Conservation (phyloP, 202 grass and related monocot species). For the Dendrocalamus latiflorus region DNA sequence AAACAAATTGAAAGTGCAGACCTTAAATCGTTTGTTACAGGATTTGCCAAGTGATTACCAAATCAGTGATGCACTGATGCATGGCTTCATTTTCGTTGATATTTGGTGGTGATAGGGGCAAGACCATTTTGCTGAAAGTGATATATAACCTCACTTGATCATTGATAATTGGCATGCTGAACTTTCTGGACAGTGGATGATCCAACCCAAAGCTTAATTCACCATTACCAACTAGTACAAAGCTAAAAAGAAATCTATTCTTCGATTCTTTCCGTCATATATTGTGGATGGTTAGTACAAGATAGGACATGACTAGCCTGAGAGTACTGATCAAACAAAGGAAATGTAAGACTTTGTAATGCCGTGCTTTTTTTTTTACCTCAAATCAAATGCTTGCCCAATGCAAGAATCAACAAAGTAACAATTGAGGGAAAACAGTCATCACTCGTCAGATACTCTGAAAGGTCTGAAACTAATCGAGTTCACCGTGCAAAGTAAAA, state of each 20-base stretch:
- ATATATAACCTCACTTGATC: background rate
- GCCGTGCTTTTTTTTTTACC: background rate
- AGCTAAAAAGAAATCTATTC: background rate
- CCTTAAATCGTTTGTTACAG: background rate
- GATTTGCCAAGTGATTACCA: background rate
- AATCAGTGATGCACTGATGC: background rate
- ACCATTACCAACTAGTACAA: background rate
- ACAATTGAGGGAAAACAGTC: background rate
- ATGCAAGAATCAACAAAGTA: background rate
- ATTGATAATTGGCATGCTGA: background rate
- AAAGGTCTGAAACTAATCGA: background rate
- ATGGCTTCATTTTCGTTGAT: background rate
- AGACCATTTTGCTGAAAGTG: background rate
- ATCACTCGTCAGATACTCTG: background rate
- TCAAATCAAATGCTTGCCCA: background rate
- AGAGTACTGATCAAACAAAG: background rate
- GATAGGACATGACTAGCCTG: background rate
- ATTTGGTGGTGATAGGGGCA: background rate
- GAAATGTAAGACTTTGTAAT: background rate
- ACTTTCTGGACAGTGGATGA: background rate
- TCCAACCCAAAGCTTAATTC: background rate
- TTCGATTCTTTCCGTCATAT: background rate
- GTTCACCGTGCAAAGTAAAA: background rate
- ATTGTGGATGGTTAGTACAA: background rate
- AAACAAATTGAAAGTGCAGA: background rate